phyloP scores from a whole-genome alignment of 2,329 filamentous ascomycete species.

The Xylaria arbuscula region DNA sequence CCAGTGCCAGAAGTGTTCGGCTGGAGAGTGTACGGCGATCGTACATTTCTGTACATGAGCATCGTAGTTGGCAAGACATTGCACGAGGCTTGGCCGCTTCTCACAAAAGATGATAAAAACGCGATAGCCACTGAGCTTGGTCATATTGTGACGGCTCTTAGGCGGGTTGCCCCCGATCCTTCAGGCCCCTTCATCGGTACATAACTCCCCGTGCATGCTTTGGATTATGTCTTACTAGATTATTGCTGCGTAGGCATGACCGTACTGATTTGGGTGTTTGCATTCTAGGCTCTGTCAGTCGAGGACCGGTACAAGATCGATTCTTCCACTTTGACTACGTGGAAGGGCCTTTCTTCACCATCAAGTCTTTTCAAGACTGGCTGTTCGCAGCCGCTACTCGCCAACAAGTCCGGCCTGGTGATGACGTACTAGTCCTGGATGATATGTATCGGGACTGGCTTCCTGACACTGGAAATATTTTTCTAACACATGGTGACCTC shows the following conservation, averaged over 20 bases:
- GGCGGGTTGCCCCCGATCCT: conserved; percentile 19
- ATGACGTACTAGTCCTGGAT: conserved; percentile 21
- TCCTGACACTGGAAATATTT: conserved; percentile 28
- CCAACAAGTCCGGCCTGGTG: conserved; percentile 27
- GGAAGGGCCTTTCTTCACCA: conserved; percentile 26
- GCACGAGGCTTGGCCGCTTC: conserved; percentile 23
- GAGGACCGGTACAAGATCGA: conserved; percentile 27
- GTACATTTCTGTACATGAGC: conserved; percentile 26
- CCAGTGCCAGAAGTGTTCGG: conserved; percentile 26
- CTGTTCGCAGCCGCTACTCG: conserved; percentile 24
- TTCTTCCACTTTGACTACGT: conserved; percentile 29
- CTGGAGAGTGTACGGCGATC: conserved; percentile 17
- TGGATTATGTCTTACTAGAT: neutral
- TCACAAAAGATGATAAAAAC: conserved; percentile 25
- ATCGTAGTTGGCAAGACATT: conserved; percentile 24
- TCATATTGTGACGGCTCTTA: conserved; percentile 24
- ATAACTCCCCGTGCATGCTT: conserved; percentile 17
- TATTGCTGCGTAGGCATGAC: too few relatives aligned
- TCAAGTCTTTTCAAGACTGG: conserved; percentile 31
- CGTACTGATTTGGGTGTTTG: too few relatives aligned
- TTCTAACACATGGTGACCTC: conserved; percentile 28
- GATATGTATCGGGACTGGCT: conserved; percentile 27
- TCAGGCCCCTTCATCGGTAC: conserved; percentile 28
- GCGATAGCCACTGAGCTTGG: conserved; percentile 23
- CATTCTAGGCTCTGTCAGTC: conserved; percentile 8